Conservation (phyloP, 192 early-diverging fungal species). For the Backusella morwellensis region DNA sequence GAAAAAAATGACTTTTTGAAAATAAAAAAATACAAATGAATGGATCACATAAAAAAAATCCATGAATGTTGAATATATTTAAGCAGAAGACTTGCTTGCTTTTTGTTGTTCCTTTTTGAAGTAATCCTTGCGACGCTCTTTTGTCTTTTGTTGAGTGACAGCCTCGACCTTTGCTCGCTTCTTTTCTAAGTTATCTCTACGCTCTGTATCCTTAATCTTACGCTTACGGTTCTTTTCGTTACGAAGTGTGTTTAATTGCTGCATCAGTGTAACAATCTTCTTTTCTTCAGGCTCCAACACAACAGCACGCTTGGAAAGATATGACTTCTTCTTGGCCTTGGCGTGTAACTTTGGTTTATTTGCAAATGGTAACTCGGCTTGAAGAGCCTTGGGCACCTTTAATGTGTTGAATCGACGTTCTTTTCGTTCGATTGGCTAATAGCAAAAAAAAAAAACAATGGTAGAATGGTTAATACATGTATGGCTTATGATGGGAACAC, state of each 20-base stretch:
- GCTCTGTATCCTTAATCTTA: conserved; percentile 57
- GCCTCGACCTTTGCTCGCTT: conserved; percentile 53
- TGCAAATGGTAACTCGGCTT: conserved; percentile 84
- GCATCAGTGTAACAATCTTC: conserved; percentile 80
- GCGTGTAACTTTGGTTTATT: conserved; percentile 76
- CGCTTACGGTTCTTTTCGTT: conserved; percentile 85
- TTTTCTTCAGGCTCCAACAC: conserved; percentile 90
- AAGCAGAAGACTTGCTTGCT: neutral
- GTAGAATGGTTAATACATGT: neutral
- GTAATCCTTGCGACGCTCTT: conserved; percentile 62
- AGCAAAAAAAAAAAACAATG: neutral
- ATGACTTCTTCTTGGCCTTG: conserved; percentile 50
- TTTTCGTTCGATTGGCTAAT: conserved; percentile 70
- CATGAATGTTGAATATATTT: neutral
- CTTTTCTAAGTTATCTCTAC: conserved; percentile 51
- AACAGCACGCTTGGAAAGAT: conserved; percentile 73
- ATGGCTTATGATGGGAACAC: neutral
- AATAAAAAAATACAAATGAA: neutral
- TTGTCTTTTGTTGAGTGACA: conserved; percentile 50
- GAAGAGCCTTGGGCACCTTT: conserved; percentile 76
- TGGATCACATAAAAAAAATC: neutral
- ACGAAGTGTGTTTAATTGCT: conserved; percentile 82
- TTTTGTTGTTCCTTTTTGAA: conserved; percentile 57
- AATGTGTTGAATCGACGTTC: conserved; percentile 80
- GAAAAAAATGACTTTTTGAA: neutral